Evolutionary conservation across 169 alveolate genomes (phyloP).

Genomic region (Fabrea salina): DNA sequence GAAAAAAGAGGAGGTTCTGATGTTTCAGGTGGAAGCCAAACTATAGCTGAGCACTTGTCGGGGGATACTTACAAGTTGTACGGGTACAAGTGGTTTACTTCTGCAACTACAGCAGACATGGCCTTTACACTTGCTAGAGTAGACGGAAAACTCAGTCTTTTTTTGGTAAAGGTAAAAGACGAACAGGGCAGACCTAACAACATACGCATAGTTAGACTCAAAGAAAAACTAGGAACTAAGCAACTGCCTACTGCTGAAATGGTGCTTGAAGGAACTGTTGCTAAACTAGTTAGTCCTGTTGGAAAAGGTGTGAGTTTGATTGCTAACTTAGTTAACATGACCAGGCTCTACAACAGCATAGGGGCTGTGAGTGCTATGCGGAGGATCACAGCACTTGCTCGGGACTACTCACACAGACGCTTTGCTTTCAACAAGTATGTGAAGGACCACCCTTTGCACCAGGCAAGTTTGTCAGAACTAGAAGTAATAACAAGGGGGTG

Average conservation of each 20-base stretch:
- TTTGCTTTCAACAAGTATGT: slow-evolving; percentile 62
- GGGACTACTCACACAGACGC: slow-evolving; percentile 67
- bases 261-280: slow-evolving; percentile 56
- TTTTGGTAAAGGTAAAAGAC: slow-evolving; percentile 43
- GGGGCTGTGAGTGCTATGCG: slow-evolving; percentile 63
- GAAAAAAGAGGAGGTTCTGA: slow-evolving; percentile 82
- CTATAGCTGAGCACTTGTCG: slow-evolving; percentile 43
- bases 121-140: slow-evolving; percentile 70
- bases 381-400: slow-evolving; percentile 59
- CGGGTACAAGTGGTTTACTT: slow-evolving; percentile 78
- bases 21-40: slow-evolving; percentile 60
- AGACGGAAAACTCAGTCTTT: slow-evolving; percentile 47
- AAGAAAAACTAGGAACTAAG: slow-evolving; percentile 76
- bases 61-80: slow-evolving; percentile 44
- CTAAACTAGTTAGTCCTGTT: slow-evolving; percentile 45
- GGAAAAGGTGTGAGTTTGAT: slow-evolving; percentile 71
- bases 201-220: slow-evolving; percentile 57
- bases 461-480: slow-evolving; percentile 38
- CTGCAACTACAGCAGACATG: slow-evolving; percentile 81
- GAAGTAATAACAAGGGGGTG: slow-evolving; percentile 65
- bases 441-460: slow-evolving; percentile 43
- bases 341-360: slow-evolving; percentile 63
- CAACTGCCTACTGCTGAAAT: slow-evolving; percentile 79
- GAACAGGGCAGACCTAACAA: slow-evolving; percentile 47
- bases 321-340: slow-evolving; percentile 60